Conservation (phyloP, 2,329 filamentous ascomycete genomes). For the Diplodia mutila region DNA sequence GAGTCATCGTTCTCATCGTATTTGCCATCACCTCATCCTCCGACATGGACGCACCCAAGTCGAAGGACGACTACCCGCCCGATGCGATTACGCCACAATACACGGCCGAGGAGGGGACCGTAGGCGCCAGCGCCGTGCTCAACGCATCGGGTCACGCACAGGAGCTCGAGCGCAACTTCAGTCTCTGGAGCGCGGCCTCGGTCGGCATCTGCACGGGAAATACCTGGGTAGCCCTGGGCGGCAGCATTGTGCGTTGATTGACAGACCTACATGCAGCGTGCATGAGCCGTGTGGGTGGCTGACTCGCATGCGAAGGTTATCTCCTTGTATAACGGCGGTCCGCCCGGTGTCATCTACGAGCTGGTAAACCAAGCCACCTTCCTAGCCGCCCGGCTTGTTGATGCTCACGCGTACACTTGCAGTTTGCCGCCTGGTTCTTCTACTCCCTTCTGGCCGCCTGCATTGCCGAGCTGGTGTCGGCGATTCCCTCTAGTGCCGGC, state of each 20-base stretch:
- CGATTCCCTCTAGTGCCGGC: slow-evolving; percentile 47
- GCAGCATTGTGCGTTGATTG: slow-evolving; percentile 48
- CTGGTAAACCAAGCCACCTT: slow-evolving; percentile 32
- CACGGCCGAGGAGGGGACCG: slow-evolving; percentile 30
- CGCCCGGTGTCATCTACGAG: slow-evolving; percentile 52
- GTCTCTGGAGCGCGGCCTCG: slow-evolving; percentile 50
- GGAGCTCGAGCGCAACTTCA: slow-evolving; percentile 56
- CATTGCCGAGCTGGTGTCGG: slow-evolving; percentile 55
- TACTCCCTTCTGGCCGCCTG: slow-evolving; percentile 57
- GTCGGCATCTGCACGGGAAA: slow-evolving; percentile 51
- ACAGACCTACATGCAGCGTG: slow-evolving; percentile 3
- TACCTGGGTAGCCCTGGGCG: slow-evolving; percentile 52
- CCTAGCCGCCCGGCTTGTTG: background rate
- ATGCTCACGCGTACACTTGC: slow-evolving; percentile 15
- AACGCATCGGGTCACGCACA: slow-evolving; percentile 58
- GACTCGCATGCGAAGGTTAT: slow-evolving; percentile 35
- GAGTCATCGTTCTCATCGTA: background rate
- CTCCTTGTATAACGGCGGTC: slow-evolving; percentile 51
- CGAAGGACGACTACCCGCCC: slow-evolving; percentile 12
- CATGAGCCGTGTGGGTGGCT: slow-evolving; percentile 10
- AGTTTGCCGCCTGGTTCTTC: slow-evolving; percentile 53
- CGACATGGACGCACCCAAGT: slow-evolving; percentile 12
- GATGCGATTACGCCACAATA: slow-evolving; percentile 6
- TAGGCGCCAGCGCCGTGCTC: slow-evolving; percentile 45
- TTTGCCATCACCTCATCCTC: background rate